These are phyloP conservation scores for Clarireedia paspali DNA, from an alignment of 2,329 filamentous ascomycete genomes.

Conservation along the genomic window DNA sequence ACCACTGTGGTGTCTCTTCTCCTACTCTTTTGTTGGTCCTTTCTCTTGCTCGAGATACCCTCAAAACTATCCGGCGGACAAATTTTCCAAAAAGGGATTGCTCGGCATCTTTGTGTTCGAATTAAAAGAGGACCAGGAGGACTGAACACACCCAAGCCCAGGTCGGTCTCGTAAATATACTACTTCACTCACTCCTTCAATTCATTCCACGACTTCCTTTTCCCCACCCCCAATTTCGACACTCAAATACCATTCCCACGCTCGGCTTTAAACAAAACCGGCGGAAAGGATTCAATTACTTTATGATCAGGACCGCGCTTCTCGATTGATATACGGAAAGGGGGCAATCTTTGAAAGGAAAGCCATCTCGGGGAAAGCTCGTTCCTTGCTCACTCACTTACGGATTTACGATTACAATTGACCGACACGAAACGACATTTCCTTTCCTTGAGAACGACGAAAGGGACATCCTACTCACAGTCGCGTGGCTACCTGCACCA, in stretches of 20 bases:
- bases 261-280: not conserved
- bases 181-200: not conserved
- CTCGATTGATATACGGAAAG: not conserved
- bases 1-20: too few relatives aligned
- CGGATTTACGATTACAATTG: constrained; percentile 3
- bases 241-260: not conserved
- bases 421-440: not conserved
- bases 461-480: not conserved
- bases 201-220: not conserved
- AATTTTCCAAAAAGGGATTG: not conserved
- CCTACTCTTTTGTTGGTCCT: too few relatives aligned
- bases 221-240: not conserved
- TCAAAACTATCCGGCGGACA: too few relatives aligned
- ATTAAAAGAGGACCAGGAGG: not conserved
- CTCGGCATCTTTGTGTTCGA: not conserved
- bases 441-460: not conserved
- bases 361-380: not conserved
- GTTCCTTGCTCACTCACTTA: not conserved
- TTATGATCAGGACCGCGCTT: not conserved
- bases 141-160: not conserved
- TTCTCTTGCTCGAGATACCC: too few relatives aligned
- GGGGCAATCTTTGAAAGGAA: not conserved
- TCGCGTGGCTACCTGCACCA: constrained; percentile 7
- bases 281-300: not conserved
- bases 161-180: not conserved